Evolutionary conservation across 805 yeast species (phyloP), one percentile per base, ranked within the genome.

Genomic region (Candida awuae): DNA sequence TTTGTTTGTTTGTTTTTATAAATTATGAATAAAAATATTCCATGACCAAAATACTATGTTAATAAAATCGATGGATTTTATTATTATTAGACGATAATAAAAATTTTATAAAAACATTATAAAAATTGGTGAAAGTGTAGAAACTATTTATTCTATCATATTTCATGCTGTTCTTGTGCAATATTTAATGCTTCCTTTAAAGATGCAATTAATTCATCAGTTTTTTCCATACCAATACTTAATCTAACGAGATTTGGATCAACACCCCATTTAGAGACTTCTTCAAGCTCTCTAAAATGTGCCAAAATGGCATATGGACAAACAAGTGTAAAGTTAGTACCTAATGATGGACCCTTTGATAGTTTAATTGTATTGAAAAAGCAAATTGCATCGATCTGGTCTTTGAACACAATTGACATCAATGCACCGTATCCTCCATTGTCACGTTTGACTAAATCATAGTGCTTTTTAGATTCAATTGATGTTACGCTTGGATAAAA

Each of bases 241-340:
- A 88, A 70, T 55, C 97, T 69, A 34, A 88, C 77, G 45, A 88
- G 62, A 54, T 80, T 71, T 43, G 77, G 65, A 54, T 84, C 94
- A 23, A 87, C 84, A 2, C 92, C 95, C 80, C 85, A 87, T 50
- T 75, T 66, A 36, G 72, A 84, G 17, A 84, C 80, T 52, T 78
- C 86, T 43, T 84, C 90, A 41, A 86, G 62, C 58, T 87, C 95
- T 39, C 68, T 70, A 58, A 77, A 85, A 58, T 87, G 95, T 3
- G 95, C 95, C 43, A 88, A 66, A 34, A 88, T 73, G 6, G 95
- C 72, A 60, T 88, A 88, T 8, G 97, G 96, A 56, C 94, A 87
- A 5, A 87, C 87, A 50, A 87, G 66, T 0, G 94, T 81, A 63
- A 85, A 84, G 61, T 84, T 87, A 0, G 95, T 85, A 10, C 96